Conservation (phyloP, 2,329 filamentous ascomycete species). For the Fusarium sororula region DNA sequence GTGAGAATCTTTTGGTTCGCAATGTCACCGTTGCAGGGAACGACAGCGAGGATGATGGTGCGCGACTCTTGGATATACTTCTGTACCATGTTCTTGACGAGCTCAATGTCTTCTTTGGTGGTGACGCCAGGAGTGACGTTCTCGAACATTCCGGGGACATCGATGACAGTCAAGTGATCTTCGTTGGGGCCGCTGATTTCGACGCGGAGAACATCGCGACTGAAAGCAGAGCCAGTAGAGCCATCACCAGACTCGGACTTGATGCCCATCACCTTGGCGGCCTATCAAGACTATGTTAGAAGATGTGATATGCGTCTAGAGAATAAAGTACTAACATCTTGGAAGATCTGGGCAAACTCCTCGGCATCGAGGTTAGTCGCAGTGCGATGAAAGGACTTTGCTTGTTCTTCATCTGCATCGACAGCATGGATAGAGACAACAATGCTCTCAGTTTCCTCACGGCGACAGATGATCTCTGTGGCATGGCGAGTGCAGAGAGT, state of each 20-base stretch:
- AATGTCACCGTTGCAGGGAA: constrained; percentile 52
- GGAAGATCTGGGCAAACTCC: constrained; percentile 51
- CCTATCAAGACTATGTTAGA: constrained; percentile 38
- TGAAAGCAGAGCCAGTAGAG: constrained; percentile 51
- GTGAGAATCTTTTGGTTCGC: constrained; percentile 54
- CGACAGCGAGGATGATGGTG: constrained; percentile 61
- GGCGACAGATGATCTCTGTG: constrained; percentile 57
- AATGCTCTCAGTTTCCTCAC: constrained; percentile 48
- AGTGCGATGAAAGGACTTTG: constrained; percentile 42
- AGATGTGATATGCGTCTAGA: accelerated
- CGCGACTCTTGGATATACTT: constrained; percentile 56
- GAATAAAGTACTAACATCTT: constrained; percentile 44
- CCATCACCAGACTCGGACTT: constrained; percentile 24
- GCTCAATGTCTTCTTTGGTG: constrained; percentile 53
- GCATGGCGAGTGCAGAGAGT: constrained; percentile 60
- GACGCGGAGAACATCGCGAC: constrained; percentile 53
- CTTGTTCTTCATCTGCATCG: constrained; percentile 15
- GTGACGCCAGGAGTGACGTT: constrained; percentile 49
- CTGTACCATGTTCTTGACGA: constrained; percentile 59
- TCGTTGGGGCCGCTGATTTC: constrained; percentile 56
- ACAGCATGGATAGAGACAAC: constrained; percentile 51
- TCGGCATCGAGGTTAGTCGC: constrained; percentile 36
- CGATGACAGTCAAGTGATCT: constrained; percentile 61
- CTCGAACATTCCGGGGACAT: constrained; percentile 63
- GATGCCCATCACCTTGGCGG: constrained; percentile 57